These are phyloP conservation scores for Botrytis fabae DNA, from an alignment of 2,329 filamentous ascomycete species.

Conservation along the genomic window DNA sequence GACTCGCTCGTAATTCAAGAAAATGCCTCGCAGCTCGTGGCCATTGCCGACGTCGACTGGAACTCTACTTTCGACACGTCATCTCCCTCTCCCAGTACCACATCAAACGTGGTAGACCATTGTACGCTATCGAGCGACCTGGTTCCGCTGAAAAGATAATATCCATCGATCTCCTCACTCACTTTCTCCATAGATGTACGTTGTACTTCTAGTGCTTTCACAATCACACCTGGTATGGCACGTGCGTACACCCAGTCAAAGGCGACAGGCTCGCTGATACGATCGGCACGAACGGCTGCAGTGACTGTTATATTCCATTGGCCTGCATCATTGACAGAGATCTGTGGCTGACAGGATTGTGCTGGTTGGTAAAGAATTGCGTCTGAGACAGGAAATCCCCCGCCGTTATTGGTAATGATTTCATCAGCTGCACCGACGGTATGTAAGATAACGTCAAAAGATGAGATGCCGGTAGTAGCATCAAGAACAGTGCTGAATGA, in stretches of 20 bases:
- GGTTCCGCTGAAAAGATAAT: not conserved
- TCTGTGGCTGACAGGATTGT: slow-evolving; percentile 1
- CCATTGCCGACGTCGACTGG: not conserved
- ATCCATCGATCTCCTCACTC: slow-evolving; percentile 9
- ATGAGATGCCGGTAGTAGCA: not conserved
- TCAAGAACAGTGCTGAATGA: not conserved
- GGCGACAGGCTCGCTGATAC: not conserved
- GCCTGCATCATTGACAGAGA: not conserved
- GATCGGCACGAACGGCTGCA: slow-evolving; percentile 12
- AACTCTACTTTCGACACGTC: not conserved
- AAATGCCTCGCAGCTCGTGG: not conserved
- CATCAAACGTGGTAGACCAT: not conserved
- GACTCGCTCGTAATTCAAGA: not conserved
- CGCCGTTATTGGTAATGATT: slow-evolving; percentile 1
- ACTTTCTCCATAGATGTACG: slow-evolving; percentile 5
- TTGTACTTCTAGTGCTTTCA: not conserved
- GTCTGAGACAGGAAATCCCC: not conserved
- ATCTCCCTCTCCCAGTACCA: slow-evolving; percentile 4
- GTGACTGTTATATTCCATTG: not conserved
- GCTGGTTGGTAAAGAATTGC: not conserved
- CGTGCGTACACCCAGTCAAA: slow-evolving; percentile 18
- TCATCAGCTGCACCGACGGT: slow-evolving; percentile 2
- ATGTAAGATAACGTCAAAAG: slow-evolving; percentile 3
- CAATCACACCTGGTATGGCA: not conserved
- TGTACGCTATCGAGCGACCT: not conserved